phyloP scores from a whole-genome alignment of 139 green algal species.

The Monoraphidium neglectum region DNA sequence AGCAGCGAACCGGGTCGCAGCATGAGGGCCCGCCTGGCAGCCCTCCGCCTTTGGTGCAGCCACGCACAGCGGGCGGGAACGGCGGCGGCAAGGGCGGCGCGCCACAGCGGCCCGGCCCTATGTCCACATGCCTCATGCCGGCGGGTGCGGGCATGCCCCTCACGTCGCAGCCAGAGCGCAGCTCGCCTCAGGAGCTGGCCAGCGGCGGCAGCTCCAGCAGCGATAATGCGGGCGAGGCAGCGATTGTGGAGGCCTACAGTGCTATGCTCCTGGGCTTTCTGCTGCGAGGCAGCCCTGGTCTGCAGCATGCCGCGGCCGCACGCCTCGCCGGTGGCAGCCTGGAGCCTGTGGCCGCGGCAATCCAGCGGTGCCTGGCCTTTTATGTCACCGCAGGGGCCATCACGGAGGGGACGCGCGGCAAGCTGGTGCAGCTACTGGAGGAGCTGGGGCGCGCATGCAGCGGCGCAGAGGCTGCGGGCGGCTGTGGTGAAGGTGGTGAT shows the following conservation, averaged over 20 bases:
- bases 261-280: slow-evolving; percentile 79
- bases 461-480: no score
- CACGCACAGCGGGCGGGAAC: no score
- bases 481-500: no score
- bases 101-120: no score
- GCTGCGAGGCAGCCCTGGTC: slow-evolving; percentile 29
- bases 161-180: not conserved
- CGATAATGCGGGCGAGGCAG: slow-evolving; percentile 33
- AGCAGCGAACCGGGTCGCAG: not conserved
- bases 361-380: slow-evolving; percentile 65
- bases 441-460: slow-evolving; percentile 10
- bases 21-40: not conserved
- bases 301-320: slow-evolving; percentile 16
- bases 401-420: slow-evolving; percentile 34
- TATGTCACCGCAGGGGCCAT: slow-evolving; percentile 61
- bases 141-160: no score
- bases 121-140: no score
- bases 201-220: not conserved
- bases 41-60: no score
- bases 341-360: slow-evolving; percentile 33
- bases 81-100: no score
- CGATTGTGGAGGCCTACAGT: slow-evolving; percentile 69
- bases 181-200: not conserved
- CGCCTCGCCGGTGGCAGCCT: slow-evolving; percentile 50
- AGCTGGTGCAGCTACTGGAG: slow-evolving; percentile 29